A percentile compares a stretch with the other conserved stretches of the same genome.
Evolutionary conservation across 352 stramenopile genomes (phyloP).

Genomic region (Globisporangium abappressorium): DNA sequence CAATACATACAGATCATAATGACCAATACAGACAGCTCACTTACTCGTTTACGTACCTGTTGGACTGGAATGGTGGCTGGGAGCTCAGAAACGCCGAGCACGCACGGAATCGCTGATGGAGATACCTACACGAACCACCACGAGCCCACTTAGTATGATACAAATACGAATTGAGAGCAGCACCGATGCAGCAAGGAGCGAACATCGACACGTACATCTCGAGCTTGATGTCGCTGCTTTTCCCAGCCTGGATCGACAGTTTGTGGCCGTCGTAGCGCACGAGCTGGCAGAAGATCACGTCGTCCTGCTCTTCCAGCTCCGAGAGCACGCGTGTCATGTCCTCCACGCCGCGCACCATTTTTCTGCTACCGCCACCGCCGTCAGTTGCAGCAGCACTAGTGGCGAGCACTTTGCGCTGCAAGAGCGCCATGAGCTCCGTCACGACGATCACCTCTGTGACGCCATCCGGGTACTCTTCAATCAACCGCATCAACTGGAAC

Average conservation of each 20-base stretch:
- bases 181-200: no score
- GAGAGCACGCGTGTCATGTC: conserved; percentile 35
- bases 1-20: background rate
- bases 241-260: conserved; percentile 31
- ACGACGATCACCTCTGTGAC: conserved; percentile 60
- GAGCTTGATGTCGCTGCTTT: conserved; percentile 17
- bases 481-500: conserved; percentile 39
- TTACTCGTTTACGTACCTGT: conserved; percentile 15
- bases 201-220: conserved; percentile 22
- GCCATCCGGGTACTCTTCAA: conserved; percentile 68
- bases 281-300: conserved; percentile 35
- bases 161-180: background rate
- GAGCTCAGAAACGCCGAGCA: conserved; percentile 37
- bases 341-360: conserved; percentile 29
- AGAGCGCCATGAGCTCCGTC: conserved; percentile 49
- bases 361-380: conserved; percentile 12
- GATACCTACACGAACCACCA: conserved; percentile 31
- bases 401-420: conserved; percentile 30
- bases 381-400: background rate
- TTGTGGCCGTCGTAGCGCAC: conserved; percentile 34
- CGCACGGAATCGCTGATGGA: conserved; percentile 58
- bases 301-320: conserved; percentile 32
- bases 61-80: conserved; percentile 16
- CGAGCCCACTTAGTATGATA: background rate
- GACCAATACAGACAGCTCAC: background rate